These are phyloP conservation scores for Nakazawaea molendinolei DNA, from an alignment of 805 yeast species.

Conservation along the genomic window DNA sequence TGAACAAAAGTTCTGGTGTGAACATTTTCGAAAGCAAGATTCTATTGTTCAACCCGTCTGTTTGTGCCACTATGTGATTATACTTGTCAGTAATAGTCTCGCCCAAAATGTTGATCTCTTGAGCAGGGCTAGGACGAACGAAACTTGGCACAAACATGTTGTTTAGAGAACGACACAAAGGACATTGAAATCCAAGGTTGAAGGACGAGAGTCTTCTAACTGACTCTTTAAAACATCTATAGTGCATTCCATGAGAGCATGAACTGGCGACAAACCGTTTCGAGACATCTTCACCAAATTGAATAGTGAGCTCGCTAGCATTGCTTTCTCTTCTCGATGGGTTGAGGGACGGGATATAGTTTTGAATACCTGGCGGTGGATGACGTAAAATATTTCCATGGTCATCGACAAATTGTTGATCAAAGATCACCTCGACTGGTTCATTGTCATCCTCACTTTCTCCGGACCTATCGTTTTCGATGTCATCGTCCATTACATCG, in stretches of 20 bases:
- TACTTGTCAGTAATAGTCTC: constrained; percentile 12
- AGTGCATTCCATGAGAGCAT: constrained; percentile 52
- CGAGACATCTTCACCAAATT: constrained; percentile 10
- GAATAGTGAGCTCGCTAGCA: neutral
- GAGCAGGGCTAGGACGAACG: constrained; percentile 21
- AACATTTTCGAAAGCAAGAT: constrained; percentile 22
- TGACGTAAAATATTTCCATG: constrained; percentile 3
- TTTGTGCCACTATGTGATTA: constrained; percentile 21
- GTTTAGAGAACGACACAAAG: constrained; percentile 41
- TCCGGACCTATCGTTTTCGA: constrained; percentile 17
- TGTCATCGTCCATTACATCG: constrained; percentile 1
- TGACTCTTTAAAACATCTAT: constrained; percentile 32
- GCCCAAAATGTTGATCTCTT: constrained; percentile 1
- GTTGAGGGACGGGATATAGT: constrained; percentile 5
- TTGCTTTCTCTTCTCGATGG: constrained; percentile 6
- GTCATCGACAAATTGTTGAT: constrained; percentile 4
- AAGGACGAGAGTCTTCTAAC: constrained; percentile 16
- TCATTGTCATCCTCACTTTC: constrained; percentile 1
- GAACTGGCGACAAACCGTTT: constrained; percentile 30
- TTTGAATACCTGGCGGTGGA: constrained; percentile 2
- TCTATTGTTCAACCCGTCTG: constrained; percentile 24
- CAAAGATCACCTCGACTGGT: constrained; percentile 5
- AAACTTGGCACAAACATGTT: constrained; percentile 40
- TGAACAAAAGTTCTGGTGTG: constrained; percentile 20
- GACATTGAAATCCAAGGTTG: constrained; percentile 33